Base-by-base conservation (phyloP, 1,284 basidiomycete genomes). In the Leccinum glutinopallens region DNA sequence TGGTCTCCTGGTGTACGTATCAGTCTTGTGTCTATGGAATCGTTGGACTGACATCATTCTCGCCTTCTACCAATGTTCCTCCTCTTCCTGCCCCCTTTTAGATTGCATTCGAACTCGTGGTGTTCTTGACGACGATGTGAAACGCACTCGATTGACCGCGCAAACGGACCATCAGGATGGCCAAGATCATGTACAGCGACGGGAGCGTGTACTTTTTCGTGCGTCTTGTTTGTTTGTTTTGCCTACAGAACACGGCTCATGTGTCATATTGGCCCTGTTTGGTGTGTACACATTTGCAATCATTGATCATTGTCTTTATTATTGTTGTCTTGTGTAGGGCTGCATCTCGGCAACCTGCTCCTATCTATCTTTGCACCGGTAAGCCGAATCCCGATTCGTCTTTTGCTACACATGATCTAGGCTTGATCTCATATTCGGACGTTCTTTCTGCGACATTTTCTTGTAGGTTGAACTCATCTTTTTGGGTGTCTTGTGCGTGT, bases 191-290 rank as follows among this genome's bases (percentile, higher is more conserved):
- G 53, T 75, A 76, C 49, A 69, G 74, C 10, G 80, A 81, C 59
- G 79, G 80, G 0, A 70, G 78, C 35, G 32, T 71, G 29, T 79
- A 78, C 57, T 79, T 82, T 60, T 55, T 80, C 10, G 81, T 82
- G 63, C 68, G 80, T 69, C 5, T 56, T 49, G 5, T n/a, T 35
- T 54, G 5, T 2, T 62, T 60, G 6, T 59, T 0, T 65, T 41
- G 58, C 46, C 8, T 43, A 41, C 33, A 54, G 33, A 35, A 32
- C 6, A 10, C 6, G 13, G 32, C 59, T 73, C 22, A 67, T 13
- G 10, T 19, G 0, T 17, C 25, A 25, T 25, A 1, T 4, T 1
- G 25, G 25, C 25, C 3, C 25, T 77, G 17, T 76, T 77, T 58
- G 71, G 75, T 77, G 64, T 61, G 49, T 35, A 5, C 17, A 32